Evolutionary conservation across 2,329 filamentous ascomycete species (phyloP), one percentile per base, ranked within the genome.

Genomic region (Leptographium lundbergii): DNA sequence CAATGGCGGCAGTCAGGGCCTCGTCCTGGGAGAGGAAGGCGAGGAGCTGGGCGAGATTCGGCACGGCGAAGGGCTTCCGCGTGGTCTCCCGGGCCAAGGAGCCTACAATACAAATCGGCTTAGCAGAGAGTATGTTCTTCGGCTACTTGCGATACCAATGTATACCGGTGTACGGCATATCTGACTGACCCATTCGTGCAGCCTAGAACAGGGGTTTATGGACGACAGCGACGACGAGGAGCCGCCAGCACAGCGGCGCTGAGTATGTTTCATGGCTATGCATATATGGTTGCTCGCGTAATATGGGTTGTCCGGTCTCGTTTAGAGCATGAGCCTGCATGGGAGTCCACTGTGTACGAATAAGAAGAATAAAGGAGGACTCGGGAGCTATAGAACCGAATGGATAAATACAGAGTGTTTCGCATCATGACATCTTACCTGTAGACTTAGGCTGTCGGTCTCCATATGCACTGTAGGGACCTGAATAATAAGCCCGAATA

Each of bases 21-120:
- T 42, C 11, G 54, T 29, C 6, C 22, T 53, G 50, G 59, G 82
- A 32, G 81, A 85, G 48, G 85, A 86, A n/a, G 86, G 84, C 50
- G 85, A 90, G 66, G 86, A 89, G 70, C 71, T 86, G 13, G 82
- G 81, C 62, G 77, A 82, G 56, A 79, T 82, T 63, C 75, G 77
- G 72, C 55, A 67, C 73, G 67, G 70, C 24, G n/a, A 25, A 1
- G 22, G 74, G 61, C 73, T 72, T 55, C 68, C 77, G 29, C 73
- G 73, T 61, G 68, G 54, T 39, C 24, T 47, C 34, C 54, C 25
- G 6, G 58, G 72, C 36, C 67, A 68, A 13, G 70, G 71, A 63
- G 71, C 72, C 53, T 80, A 82, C 61, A 77, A 76, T 54, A 73
- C 77, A 51, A 75, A 81, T 65, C 78, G 90, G 62, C 67, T 95